Evolutionary conservation across 2,329 filamentous ascomycete species (phyloP), one percentile per base, ranked within the genome.

Genomic region (Clarireedia homoeocarpa): DNA sequence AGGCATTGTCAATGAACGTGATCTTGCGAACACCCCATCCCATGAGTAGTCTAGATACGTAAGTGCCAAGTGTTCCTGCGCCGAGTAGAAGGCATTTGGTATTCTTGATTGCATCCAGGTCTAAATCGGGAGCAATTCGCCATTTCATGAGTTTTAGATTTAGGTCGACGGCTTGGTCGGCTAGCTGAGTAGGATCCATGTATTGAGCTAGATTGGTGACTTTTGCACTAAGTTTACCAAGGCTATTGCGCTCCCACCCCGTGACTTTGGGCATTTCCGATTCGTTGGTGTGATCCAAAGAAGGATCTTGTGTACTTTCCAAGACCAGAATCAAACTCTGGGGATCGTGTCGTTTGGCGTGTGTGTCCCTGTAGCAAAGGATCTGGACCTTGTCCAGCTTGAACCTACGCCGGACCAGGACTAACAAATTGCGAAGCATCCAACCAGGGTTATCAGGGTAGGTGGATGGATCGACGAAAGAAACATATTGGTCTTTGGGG

Each of bases 131-230:
- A 6, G 91, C 89, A 65, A 99, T 90, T 40, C 94, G 85, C 94
- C 94, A 99, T 74, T 96, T 99, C 85, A 99, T 99, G 57, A 99
- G 79, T 73, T 97, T 97, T 58, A 97, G 77, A 67, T 99, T 99
- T 57, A 99, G 79, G 67, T 99, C 94, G 9, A 97, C 92, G 0
- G 91, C 91, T 69, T 95, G 91, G 68, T 97, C 91, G 23, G 94
- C 94, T 17, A 97, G 77, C 66, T 85, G 85, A 36, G 80, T 77
- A 6, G 94, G 92, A 67, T 99, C 91, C 87, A 99, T 92, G 65
- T 96, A 95, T 65, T 94, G 90, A 20, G 88, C 87, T 7, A 99
- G 77, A 66, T 95, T 90, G 14, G 90, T 89, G 17, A 86, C 80
- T 62, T 88, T 85, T 15, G 88, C 84, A 17, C 83, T 82, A 17